A percentile compares a stretch with the other conserved stretches of the same genome.
These are phyloP conservation scores for Globomyces sp. DNA, from an alignment of 371 early-diverging fungal species.

Conservation along the genomic window DNA sequence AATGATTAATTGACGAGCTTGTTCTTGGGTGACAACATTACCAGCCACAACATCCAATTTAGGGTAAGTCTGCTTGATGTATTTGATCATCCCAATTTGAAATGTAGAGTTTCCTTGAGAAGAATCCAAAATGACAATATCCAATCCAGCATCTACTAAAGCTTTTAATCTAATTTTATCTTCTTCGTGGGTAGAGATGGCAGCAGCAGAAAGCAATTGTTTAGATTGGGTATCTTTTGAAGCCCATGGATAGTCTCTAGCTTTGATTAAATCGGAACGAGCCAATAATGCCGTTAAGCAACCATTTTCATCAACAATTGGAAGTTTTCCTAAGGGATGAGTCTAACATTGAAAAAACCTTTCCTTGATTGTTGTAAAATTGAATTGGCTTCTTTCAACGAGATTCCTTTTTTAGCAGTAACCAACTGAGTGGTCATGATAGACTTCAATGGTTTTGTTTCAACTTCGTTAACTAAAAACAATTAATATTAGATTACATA, in stretches of 20 bases:
- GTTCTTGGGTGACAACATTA: constrained; percentile 95
- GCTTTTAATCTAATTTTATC: constrained; percentile 79
- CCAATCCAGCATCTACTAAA: constrained; percentile 90
- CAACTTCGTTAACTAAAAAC: too few species aligned
- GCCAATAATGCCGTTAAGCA: constrained; percentile 88
- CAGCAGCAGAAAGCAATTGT: constrained; percentile 93
- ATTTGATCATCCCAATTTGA: constrained; percentile 92
- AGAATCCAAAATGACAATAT: constrained; percentile 91
- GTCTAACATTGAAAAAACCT: constrained; percentile 48
- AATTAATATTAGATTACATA: constrained; percentile 23
- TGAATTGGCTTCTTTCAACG: constrained; percentile 84
- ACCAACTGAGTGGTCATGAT: constrained; percentile 93
- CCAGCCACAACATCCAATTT: constrained; percentile 90
- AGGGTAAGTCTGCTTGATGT: constrained; percentile 79
- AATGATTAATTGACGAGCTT: constrained; percentile 85
- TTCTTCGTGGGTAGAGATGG: constrained; percentile 89
- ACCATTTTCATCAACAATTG: constrained; percentile 82
- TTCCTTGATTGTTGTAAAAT: constrained; percentile 87
- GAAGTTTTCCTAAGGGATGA: constrained; percentile 65
- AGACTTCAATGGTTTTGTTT: constrained; percentile 39
- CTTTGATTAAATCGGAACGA: constrained; percentile 94
- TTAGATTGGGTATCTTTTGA: constrained; percentile 77
- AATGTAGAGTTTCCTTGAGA: constrained; percentile 91
- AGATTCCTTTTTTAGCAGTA: constrained; percentile 81
- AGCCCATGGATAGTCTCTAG: constrained; percentile 90